A percentile compares a stretch with the other conserved stretches of the same genome.
Conservation (phyloP, 176 grass and related monocot species). For the Eleusine indica region DNA sequence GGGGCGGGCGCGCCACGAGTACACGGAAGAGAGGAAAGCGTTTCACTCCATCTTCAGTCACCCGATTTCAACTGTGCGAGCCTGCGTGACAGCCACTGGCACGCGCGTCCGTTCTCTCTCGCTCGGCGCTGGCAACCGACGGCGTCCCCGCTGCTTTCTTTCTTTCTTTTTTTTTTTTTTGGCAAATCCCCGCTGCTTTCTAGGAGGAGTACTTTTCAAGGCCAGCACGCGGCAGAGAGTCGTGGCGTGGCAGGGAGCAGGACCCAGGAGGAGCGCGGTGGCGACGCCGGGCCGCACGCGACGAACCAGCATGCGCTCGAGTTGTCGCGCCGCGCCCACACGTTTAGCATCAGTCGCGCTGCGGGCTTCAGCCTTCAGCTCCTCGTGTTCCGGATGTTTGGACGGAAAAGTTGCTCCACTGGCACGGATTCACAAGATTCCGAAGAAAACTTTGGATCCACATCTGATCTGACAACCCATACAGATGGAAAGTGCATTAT, state of each 20-base stretch:
- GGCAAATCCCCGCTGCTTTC: too few species aligned
- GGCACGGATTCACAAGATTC: not conserved
- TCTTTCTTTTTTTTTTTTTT: too few species aligned
- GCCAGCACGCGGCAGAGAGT: not conserved
- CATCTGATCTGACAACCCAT: not conserved
- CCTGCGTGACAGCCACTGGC: too few species aligned
- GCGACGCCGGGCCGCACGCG: not conserved
- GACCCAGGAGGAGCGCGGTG: not conserved
- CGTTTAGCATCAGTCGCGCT: too few species aligned
- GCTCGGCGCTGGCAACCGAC: too few species aligned
- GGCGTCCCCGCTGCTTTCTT: too few species aligned
- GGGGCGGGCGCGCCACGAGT: too few species aligned
- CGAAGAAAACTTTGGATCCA: not conserved
- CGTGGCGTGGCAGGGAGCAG: not conserved
- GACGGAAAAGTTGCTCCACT: not conserved
- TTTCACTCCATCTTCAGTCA: too few species aligned
- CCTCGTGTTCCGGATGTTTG: not conserved
- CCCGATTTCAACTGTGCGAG: too few species aligned
- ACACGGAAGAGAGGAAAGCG: too few species aligned
- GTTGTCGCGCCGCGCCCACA: not conserved
- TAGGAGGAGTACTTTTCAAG: too few species aligned
- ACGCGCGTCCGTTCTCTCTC: too few species aligned
- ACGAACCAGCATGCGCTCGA: not conserved
- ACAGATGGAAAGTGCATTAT: not conserved
- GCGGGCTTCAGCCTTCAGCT: not conserved